Percentiles rank a stretch among this genome's conserved stretches.
Evolutionary conservation across 441 rosid genomes (phyloP).

Genomic region (Erodium moschatum): DNA sequence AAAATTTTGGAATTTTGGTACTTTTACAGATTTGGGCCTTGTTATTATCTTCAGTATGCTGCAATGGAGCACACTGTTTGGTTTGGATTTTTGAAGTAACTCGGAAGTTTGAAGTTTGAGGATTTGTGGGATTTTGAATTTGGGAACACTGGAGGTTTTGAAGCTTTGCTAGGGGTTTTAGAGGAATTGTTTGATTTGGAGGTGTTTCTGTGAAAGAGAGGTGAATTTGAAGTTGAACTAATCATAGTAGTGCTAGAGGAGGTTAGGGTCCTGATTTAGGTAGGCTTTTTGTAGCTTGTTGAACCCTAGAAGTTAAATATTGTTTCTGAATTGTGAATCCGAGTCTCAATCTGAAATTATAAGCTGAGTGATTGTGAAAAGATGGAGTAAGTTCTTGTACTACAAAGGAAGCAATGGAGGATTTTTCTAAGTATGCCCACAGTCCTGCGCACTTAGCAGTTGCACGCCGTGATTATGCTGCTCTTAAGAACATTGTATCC

Average conservation of each 20-base stretch:
- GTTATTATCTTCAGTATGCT: not conserved
- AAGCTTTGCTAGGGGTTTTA: not conserved
- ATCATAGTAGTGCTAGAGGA: not conserved
- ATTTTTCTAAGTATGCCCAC: conserved; percentile 56
- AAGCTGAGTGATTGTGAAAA: conserved; percentile 2
- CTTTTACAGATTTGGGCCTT: conserved; percentile 32
- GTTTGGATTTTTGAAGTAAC: conserved; percentile 19
- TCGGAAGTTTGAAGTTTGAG: not conserved
- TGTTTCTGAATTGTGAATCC: conserved; percentile 7
- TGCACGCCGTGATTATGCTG: conserved; percentile 61
- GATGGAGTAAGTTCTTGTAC: conserved; percentile 26
- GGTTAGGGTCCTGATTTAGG: not conserved
- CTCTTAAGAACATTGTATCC: conserved; percentile 45
- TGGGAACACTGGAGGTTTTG: not conserved
- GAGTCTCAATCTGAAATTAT: conserved; percentile 3
- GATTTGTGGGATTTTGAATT: conserved; percentile 7
- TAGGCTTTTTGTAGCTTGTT: conserved; percentile 10
- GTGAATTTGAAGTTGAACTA: conserved; percentile 11
- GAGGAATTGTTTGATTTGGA: conserved; percentile 12
- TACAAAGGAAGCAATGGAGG: conserved; percentile 50
- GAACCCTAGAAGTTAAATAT: conserved; percentile 16
- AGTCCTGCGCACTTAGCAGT: conserved; percentile 91
- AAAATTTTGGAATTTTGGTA: not conserved
- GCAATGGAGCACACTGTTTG: conserved; percentile 16
- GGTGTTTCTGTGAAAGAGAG: conserved; percentile 1